phyloP scores from a whole-genome alignment of 305 asterid genomes.

The Ilex paraguariensis region DNA sequence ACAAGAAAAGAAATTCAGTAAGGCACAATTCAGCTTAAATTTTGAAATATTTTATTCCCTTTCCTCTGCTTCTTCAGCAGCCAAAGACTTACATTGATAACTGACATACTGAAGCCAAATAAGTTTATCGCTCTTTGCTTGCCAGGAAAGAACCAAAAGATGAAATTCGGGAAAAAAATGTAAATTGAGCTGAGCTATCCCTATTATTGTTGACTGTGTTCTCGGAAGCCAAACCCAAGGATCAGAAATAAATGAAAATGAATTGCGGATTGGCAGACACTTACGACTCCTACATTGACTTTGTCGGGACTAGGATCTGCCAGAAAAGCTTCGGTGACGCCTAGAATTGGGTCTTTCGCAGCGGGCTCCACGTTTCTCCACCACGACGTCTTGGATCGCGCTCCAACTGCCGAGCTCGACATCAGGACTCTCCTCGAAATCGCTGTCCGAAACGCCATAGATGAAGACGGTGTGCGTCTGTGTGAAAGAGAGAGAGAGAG shows the following conservation, averaged over 20 bases:
- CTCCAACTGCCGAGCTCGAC: slow-evolving; percentile 33
- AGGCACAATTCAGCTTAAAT: background rate
- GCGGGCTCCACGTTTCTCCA: slow-evolving; percentile 97
- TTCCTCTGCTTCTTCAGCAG: background rate
- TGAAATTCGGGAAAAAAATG: too few relatives aligned
- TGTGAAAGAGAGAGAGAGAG: too few relatives aligned
- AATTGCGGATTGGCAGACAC: slow-evolving; percentile 13
- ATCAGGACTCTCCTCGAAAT: slow-evolving; percentile 23
- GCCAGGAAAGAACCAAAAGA: too few relatives aligned
- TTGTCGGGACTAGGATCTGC: slow-evolving; percentile 78
- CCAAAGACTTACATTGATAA: background rate
- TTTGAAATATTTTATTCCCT: background rate
- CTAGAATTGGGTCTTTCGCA: slow-evolving; percentile 94
- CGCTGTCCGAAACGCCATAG: slow-evolving; percentile 42
- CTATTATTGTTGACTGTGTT: background rate
- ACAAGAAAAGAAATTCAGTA: background rate
- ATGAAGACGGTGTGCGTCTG: background rate
- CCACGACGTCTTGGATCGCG: slow-evolving; percentile 72
- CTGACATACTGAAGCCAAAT: too few relatives aligned
- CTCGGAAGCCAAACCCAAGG: background rate
- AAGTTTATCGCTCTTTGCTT: too few relatives aligned
- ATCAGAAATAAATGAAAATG: background rate
- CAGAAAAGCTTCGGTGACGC: slow-evolving; percentile 94
- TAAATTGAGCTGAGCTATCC: too few relatives aligned
- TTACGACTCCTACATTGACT: slow-evolving; percentile 98